Conservation (phyloP, 768 basidiomycete species). For the Lactifluus hygrophoroides region DNA sequence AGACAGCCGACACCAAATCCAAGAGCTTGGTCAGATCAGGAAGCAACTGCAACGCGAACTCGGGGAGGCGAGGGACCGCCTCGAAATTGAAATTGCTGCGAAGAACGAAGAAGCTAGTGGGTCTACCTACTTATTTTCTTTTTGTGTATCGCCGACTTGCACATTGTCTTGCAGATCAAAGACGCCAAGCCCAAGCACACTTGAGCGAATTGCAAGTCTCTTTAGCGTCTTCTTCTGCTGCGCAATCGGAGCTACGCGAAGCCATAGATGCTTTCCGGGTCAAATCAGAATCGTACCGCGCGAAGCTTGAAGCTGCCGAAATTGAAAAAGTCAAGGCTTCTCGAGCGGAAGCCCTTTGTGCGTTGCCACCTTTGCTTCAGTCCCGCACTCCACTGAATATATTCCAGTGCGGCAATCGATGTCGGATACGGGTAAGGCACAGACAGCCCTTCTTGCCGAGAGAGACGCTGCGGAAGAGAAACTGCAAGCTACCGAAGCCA, state of each 20-base stretch:
- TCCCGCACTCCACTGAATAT: neutral
- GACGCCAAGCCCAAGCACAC: slow-evolving; percentile 48
- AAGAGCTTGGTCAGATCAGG: slow-evolving; percentile 48
- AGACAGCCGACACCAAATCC: slow-evolving; percentile 50
- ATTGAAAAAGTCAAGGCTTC: slow-evolving; percentile 57
- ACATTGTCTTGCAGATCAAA: slow-evolving; percentile 35
- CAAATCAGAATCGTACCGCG: slow-evolving; percentile 50
- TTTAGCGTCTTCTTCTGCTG: slow-evolving; percentile 48
- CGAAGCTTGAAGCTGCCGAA: slow-evolving; percentile 58
- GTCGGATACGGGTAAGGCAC: slow-evolving; percentile 51
- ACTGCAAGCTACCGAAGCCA: slow-evolving; percentile 42
- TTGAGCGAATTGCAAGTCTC: slow-evolving; percentile 58
- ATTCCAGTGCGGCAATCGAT: slow-evolving; percentile 50
- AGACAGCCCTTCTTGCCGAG: slow-evolving; percentile 43
- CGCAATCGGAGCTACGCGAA: slow-evolving; percentile 57
- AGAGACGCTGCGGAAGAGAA: slow-evolving; percentile 43
- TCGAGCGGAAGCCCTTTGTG: slow-evolving; percentile 57
- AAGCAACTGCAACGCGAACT: slow-evolving; percentile 51
- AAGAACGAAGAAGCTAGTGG: slow-evolving; percentile 55
- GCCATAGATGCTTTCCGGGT: slow-evolving; percentile 57
- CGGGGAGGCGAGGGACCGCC: slow-evolving; percentile 42
- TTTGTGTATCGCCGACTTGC: neutral
- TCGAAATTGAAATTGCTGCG: slow-evolving; percentile 41
- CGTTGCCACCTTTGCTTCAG: slow-evolving; percentile 12
- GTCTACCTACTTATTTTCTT: slow-evolving; percentile 11